Conservation (phyloP, 2,329 filamentous ascomycete genomes). For the Ophiostoma triangulosporum region DNA sequence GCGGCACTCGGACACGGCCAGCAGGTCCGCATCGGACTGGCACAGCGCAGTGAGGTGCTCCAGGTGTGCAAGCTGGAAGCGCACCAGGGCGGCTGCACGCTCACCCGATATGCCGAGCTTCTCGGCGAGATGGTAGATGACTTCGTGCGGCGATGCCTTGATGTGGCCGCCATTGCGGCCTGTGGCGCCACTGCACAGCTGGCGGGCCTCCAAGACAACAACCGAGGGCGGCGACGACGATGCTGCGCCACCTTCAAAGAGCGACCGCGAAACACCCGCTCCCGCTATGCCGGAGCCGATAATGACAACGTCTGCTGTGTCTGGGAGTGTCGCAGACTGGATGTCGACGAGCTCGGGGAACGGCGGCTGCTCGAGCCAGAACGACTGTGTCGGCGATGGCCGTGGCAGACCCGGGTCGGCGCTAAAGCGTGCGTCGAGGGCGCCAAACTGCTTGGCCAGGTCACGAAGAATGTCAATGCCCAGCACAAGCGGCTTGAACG, state of each 20-base stretch:
- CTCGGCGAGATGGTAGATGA: constrained; percentile 23
- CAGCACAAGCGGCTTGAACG: not conserved
- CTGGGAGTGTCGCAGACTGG: constrained; percentile 22
- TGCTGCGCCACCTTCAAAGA: not conserved
- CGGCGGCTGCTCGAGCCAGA: constrained; percentile 10
- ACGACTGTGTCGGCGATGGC: constrained; percentile 2
- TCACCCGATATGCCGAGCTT: constrained; percentile 19
- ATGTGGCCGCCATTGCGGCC: constrained; percentile 40
- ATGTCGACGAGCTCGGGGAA: constrained; percentile 13
- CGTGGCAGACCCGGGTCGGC: constrained; percentile 2
- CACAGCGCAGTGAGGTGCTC: constrained; percentile 27
- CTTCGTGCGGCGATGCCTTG: constrained; percentile 30
- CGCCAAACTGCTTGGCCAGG: not conserved
- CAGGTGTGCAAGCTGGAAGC: constrained; percentile 32
- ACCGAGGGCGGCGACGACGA: constrained; percentile 15
- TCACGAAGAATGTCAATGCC: not conserved
- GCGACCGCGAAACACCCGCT: constrained; percentile 22
- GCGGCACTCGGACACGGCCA: constrained; percentile 25
- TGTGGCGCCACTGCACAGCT: constrained; percentile 37
- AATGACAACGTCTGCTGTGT: constrained; percentile 33
- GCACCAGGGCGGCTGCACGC: constrained; percentile 26
- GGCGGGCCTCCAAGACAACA: constrained; percentile 35
- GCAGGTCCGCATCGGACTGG: constrained; percentile 17
- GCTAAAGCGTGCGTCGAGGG: not conserved
- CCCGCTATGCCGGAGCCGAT: constrained; percentile 43